Evolutionary conservation across 345 rosid species (phyloP).

Genomic region (Dimocarpus longan): DNA sequence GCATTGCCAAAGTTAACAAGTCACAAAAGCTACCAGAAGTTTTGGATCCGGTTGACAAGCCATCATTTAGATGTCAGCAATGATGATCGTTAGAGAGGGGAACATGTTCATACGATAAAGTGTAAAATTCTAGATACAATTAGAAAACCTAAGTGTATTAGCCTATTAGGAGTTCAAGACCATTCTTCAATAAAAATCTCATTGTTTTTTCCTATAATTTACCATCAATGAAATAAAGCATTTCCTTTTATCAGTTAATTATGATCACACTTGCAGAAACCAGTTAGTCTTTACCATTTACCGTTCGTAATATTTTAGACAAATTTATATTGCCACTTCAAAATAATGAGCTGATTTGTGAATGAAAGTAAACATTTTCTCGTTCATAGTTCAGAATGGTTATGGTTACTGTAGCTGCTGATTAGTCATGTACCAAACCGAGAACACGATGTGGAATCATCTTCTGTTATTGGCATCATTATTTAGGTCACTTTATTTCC

Average conservation of each 20-base stretch:
- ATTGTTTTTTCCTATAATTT: conserved; percentile 11
- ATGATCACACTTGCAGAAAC: neutral
- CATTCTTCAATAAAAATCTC: conserved; percentile 27
- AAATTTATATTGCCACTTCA: neutral
- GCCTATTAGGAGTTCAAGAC: conserved; percentile 19
- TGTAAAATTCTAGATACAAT: conserved; percentile 32
- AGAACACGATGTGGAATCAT: neutral
- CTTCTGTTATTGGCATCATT: neutral
- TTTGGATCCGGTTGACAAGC: conserved; percentile 19
- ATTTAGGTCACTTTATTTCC: neutral
- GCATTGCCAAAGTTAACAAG: conserved; percentile 24
- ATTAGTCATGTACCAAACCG: neutral
- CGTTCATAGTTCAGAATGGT: neutral
- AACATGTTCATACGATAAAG: conserved; percentile 23
- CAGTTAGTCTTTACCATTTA: neutral
- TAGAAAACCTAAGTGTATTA: conserved; percentile 14
- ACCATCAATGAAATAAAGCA: conserved; percentile 23
- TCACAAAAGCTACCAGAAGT: conserved; percentile 21
- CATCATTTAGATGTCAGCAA: conserved; percentile 18
- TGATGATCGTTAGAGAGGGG: conserved; percentile 17
- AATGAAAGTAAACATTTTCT: neutral
- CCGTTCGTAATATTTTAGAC: neutral
- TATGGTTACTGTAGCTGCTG: neutral
- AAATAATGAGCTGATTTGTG: neutral
- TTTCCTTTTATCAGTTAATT: neutral